phyloP scores from a whole-genome alignment of 2,329 filamentous ascomycete species.

The Diaporthe sp. region DNA sequence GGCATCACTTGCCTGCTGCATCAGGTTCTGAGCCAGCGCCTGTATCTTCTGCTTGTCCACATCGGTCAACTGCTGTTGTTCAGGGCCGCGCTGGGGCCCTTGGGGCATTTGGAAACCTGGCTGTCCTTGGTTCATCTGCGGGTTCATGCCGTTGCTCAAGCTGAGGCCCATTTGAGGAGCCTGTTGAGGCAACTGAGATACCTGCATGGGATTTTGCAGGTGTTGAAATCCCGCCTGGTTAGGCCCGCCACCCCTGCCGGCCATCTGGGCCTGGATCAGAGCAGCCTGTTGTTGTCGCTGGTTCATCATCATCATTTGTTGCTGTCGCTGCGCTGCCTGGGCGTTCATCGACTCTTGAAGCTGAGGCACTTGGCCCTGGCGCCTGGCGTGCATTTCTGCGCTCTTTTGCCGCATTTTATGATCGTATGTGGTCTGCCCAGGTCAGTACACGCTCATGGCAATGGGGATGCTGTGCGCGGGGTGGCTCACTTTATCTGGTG shows the following conservation, averaged over 20 bases:
- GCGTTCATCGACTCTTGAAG: conserved; percentile 64
- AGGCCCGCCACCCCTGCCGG: conserved; percentile 61
- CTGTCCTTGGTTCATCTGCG: conserved; percentile 59
- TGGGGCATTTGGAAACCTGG: conserved; percentile 55
- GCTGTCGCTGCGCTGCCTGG: conserved; percentile 45
- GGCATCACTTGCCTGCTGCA: conserved; percentile 58
- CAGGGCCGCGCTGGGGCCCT: conserved; percentile 52
- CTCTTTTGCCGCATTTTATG: conserved; percentile 61
- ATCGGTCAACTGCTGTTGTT: conserved; percentile 57
- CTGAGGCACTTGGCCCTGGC: conserved; percentile 64
- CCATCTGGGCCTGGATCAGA: conserved; percentile 65
- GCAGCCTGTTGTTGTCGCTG: conserved; percentile 53
- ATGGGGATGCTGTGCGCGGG: not conserved
- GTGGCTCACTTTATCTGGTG: conserved; percentile 62
- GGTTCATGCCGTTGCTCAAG: conserved; percentile 57
- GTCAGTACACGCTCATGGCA: conserved; percentile 43
- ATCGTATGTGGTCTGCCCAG: conserved; percentile 63
- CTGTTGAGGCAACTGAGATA: conserved; percentile 66
- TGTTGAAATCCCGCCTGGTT: conserved; percentile 69
- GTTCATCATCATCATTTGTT: conserved; percentile 39
- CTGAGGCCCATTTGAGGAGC: conserved; percentile 55
- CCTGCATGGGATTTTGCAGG: conserved; percentile 72
- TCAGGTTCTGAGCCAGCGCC: conserved; percentile 59
- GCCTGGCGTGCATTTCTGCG: conserved; percentile 64
- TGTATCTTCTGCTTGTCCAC: conserved; percentile 62